phyloP scores from a whole-genome alignment of 2,329 filamentous ascomycete species.

The Dendryphion nanum region DNA sequence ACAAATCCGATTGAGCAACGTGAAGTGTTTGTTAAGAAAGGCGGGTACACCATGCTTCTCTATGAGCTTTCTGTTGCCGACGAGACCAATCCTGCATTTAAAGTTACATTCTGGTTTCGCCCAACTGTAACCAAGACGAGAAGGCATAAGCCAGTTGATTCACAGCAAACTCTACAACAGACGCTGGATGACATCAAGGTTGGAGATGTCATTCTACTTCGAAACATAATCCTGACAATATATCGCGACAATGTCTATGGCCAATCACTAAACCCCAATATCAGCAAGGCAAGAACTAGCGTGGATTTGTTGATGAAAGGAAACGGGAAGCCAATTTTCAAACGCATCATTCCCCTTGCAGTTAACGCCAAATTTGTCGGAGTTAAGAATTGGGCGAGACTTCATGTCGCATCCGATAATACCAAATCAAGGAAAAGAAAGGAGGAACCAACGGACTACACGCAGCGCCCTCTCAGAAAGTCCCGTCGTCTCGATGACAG shows the following conservation, averaged over 20 bases:
- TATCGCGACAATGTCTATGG: constrained; percentile 81
- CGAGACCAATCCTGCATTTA: constrained; percentile 78
- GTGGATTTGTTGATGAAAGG: constrained; percentile 65
- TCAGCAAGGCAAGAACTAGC: constrained; percentile 65
- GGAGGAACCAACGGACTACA: no score
- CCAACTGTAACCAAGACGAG: constrained; percentile 17
- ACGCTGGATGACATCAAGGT: constrained; percentile 54
- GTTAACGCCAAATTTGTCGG: constrained; percentile 63
- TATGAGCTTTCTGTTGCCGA: constrained; percentile 63
- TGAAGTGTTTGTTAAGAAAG: constrained; percentile 65
- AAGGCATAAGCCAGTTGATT: constrained; percentile 8
- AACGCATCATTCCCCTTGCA: constrained; percentile 40
- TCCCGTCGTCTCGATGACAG: no score
- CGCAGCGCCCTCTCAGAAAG: no score
- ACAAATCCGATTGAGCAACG: constrained; percentile 69
- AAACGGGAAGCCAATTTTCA: constrained; percentile 50
- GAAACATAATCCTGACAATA: constrained; percentile 73
- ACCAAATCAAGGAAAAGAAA: constrained; percentile 19
- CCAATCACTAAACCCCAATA: constrained; percentile 70
- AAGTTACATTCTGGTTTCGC: constrained; percentile 79
- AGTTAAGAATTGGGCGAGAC: constrained; percentile 73
- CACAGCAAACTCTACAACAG: constrained; percentile 38
- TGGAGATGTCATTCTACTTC: constrained; percentile 76
- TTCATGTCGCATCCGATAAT: constrained; percentile 58
- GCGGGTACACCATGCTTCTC: constrained; percentile 49